phyloP scores from a whole-genome alignment of 140 eudicot species.

The Anethum foeniculum region DNA sequence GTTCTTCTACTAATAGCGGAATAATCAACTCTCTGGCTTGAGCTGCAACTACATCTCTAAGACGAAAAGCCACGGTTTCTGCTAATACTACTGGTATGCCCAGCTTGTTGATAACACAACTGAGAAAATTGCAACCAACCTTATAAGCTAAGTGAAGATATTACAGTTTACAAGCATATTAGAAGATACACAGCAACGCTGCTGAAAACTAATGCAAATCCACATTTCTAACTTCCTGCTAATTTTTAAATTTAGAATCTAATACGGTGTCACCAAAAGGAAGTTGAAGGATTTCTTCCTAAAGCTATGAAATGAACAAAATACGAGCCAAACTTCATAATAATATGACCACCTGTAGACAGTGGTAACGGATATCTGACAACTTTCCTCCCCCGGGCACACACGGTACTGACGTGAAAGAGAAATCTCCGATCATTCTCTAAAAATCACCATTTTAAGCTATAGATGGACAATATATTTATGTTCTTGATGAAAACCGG shows the following conservation, averaged over 20 bases:
- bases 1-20: conserved; percentile 53
- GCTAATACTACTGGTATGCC: conserved; percentile 13
- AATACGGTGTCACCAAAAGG: too few relatives aligned
- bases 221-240: too few relatives aligned
- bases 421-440: too few relatives aligned
- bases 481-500: neutral
- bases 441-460: neutral
- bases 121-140: neutral
- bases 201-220: neutral
- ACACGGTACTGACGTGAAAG: too few relatives aligned
- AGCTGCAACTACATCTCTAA: conserved; percentile 48
- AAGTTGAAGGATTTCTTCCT: too few relatives aligned
- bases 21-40: conserved; percentile 47
- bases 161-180: neutral
- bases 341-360: too few relatives aligned
- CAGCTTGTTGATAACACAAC: conserved; percentile 32
- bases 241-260: too few relatives aligned
- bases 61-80: conserved; percentile 43
- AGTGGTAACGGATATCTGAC: too few relatives aligned
- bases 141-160: neutral
- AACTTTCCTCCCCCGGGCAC: too few relatives aligned
- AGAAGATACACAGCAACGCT: neutral
- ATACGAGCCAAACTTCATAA: too few relatives aligned
- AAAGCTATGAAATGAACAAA: too few relatives aligned
- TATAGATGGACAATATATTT: too few relatives aligned